Base-by-base conservation (phyloP, 2,329 filamentous ascomycete species). In the Fusarium humuli region DNA sequence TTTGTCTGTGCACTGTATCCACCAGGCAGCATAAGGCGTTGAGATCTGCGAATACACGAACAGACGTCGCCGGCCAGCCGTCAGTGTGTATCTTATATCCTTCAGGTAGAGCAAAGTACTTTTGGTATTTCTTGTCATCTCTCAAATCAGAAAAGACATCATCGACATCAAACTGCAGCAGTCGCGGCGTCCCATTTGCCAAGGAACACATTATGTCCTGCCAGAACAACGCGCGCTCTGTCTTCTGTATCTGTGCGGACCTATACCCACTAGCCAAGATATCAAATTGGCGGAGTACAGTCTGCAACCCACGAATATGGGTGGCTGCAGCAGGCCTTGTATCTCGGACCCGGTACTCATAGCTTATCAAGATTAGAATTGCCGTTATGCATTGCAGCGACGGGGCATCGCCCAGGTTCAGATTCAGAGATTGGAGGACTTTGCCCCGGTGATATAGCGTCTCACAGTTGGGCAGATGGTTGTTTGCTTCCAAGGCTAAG, bases 131-230 rank as follows among this genome's bases (percentile, higher is more conserved):
- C 6, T 23, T 1, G 16, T 32, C 5, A 6, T 41, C 29, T 7
- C 49, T 37, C 8, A 64, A n/a, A 1, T 3, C 23, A 3, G 13
- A 1, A 20, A 57, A 40, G 5, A 3, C n/a, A 2, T 30, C 30
- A 3, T 5, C 4, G 3, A 40, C 32, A 2, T 57, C 30, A 1
- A 64, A 27, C 0, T 18, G 37, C 0, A 64, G 20, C 0, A 64
- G 37, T 6, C 59, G 42, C 2, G 44, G 59, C 1, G 20, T 30
- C 8, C 61, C 37, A 7, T 49, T 64, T 18, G 49, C 44, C 7
- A 64, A 30, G 2, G 61, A 64, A 30, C 44, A 49, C 2, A 57
- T 45, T 14, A 64, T 64, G 7, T 64, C 61, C 20, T 64, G 61
- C 61, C 61, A 64, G 1, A 40, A 41, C 13, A 64, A 44, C 6